These are phyloP conservation scores for Aspergillus neoniger DNA, from an alignment of 2,329 filamentous ascomycete genomes.

Conservation along the genomic window DNA sequence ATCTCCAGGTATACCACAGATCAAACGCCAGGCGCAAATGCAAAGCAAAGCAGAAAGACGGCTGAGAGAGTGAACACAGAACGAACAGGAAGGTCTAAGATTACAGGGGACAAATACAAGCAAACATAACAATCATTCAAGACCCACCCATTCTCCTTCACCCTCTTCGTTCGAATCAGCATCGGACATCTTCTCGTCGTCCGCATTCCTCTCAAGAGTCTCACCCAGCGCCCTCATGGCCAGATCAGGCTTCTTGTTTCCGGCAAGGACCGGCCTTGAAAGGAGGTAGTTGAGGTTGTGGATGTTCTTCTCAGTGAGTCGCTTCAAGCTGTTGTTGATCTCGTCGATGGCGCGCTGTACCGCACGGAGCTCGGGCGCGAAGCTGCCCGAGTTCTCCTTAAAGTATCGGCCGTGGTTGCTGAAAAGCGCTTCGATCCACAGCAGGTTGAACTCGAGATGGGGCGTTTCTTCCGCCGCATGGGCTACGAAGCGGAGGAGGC, in stretches of 20 bases:
- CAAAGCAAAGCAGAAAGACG: conserved; percentile 23
- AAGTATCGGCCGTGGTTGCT: conserved; percentile 83
- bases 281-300: conserved; percentile 86
- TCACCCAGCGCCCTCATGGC: conserved; percentile 30
- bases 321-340: conserved; percentile 79
- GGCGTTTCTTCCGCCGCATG: conserved; percentile 85
- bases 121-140: conserved; percentile 44
- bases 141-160: conserved; percentile 57
- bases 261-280: conserved; percentile 49
- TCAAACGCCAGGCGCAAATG: conserved; percentile 34
- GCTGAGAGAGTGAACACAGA: conserved; percentile 13
- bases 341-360: conserved; percentile 77
- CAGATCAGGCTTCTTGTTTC: conserved; percentile 28
- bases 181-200: conserved; percentile 33
- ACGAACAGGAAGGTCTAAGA: conserved; percentile 13
- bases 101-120: conserved; percentile 20
- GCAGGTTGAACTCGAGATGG: conserved; percentile 89
- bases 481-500: conserved; percentile 83
- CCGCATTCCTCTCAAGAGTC: conserved; percentile 19
- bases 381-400: conserved; percentile 74
- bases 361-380: conserved; percentile 81
- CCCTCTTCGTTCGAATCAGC: conserved; percentile 42
- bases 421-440: conserved; percentile 84
- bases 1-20: conserved; percentile 29
- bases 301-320: conserved; percentile 81